Evolutionary conservation across 2,329 filamentous ascomycete species (phyloP), one percentile per base, ranked within the genome.

Genomic region (Ascochyta koolunga): DNA sequence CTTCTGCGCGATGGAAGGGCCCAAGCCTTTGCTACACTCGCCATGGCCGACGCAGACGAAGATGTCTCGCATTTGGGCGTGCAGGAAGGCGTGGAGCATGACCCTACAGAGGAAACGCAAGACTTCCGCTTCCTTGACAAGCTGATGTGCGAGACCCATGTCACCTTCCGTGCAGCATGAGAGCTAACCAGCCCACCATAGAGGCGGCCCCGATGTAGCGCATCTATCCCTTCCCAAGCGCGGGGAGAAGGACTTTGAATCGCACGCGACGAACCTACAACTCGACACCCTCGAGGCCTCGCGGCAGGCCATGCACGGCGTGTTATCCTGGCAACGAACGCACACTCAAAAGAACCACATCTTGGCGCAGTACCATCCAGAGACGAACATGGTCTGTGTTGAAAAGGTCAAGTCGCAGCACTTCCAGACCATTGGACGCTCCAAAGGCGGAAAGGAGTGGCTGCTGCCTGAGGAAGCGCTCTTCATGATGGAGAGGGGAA

Each of bases 241-340:
- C 60, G 95, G 95, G 56, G 92, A 96, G 73, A 99, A 99, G 76
- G 95, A 99, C 78, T 99, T 97, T 73, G 95, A 98, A 77, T 88
- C 90, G 24, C 92, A 98, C 76, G 90, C 90, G 41, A 98, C 95
- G 2, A 84, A 85, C 27, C 86, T 90, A 27, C 95, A 99, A 76
- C 86, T 88, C 61, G 82, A 84, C 51, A 85, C 88, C 8, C 86
- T 99, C 45, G 89, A 91, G 68, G 85, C 89, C 40, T 96, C 91
- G 58, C 87, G 93, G 49, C 82, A 84, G 63, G 93, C 93, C 18
- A 95, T 99, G 89, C 90, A 96, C 75, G 87, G 91, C 65, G 93
- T 93, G 2, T 82, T 98, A 50, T 83, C 86, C 45, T 89, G 89
- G 72, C 89, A 89, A 42, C 85, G 93, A 43, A 80, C 89, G 24